Base-by-base conservation (phyloP, 192 early-diverging fungal genomes). In the Podila verticillata region DNA sequence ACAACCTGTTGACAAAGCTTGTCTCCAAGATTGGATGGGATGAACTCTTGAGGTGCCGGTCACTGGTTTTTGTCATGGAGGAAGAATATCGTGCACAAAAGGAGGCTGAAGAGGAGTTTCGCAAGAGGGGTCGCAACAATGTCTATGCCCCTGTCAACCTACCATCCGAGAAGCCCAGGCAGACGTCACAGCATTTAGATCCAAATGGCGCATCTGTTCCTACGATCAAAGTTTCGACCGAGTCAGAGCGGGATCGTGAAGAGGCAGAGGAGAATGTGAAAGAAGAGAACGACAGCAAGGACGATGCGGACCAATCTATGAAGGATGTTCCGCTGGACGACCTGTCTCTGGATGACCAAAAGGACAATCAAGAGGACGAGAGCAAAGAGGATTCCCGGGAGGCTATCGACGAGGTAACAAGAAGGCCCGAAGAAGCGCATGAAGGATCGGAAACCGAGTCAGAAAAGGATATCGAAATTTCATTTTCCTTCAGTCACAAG, bases 1-100 rank as follows among this genome's bases (percentile, higher is more conserved):
- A 99, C 82, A 80, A 77, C 39, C 85, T 97, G 9, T 83, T 99
- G 69, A 91, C 96, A 32, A 82, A 84, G 35, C 90, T 99, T 17
- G 93, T 93, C 31, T 82, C 88, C 54, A 91, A 92, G 34, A 91
- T 95, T 69, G 98, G 98, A 17, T 99, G 98, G 98, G 97, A 99
- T 64, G 96, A 97, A 70, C 85, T 99, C 57, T 87, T 99, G 51
- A 84, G 87, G 61, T 91, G 91, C 54, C 89, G 97, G 68, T 96
- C 95, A n/a, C 75, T 83, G 56, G 97, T 95, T 5, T 99, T 99
- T 88, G 97, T 99, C 9, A 99, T 99, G 98, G 98, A 99, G 60
- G 98, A 99, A 69, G 98, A 99, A 75, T 99, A 99, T 75, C 83
- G 83, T 67, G 87, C 87, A 70, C 89, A 88, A 67, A 90, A 89